phyloP scores from a whole-genome alignment of 331 rosid species.

The Dryas integrifolia region DNA sequence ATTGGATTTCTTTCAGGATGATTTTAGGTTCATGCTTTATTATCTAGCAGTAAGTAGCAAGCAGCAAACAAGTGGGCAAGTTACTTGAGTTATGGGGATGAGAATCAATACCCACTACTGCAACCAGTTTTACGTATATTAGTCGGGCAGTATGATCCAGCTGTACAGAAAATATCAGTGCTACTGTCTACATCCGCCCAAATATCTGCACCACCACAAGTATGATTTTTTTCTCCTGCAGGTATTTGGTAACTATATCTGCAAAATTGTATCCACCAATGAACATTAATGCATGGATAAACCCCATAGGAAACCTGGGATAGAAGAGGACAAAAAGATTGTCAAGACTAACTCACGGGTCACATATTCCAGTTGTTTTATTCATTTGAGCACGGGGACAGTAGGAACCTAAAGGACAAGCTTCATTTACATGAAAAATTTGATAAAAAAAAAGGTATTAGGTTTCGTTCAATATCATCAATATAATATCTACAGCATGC shows the following conservation, averaged over 20 bases:
- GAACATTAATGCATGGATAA: slow-evolving; percentile 18
- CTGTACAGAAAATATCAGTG: slow-evolving; percentile 75
- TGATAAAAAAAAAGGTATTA: slow-evolving; percentile 4
- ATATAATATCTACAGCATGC: background rate
- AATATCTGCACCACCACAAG: slow-evolving; percentile 83
- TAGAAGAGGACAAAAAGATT: background rate
- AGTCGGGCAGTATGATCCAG: slow-evolving; percentile 79
- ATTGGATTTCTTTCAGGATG: background rate
- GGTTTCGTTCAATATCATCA: background rate
- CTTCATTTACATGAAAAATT: slow-evolving; percentile 47
- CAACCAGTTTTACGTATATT: slow-evolving; percentile 50
- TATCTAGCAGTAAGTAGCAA: slow-evolving; percentile 5
- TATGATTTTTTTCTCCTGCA: slow-evolving; percentile 57
- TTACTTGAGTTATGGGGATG: slow-evolving; percentile 24
- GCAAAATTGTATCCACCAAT: slow-evolving; percentile 32
- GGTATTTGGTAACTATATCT: slow-evolving; percentile 79
- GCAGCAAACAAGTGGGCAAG: slow-evolving; percentile 5
- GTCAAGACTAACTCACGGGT: slow-evolving; percentile 60
- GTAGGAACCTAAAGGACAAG: slow-evolving; percentile 83
- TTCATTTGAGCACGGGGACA: slow-evolving; percentile 67
- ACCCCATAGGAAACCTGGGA: background rate
- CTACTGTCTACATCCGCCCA: slow-evolving; percentile 59
- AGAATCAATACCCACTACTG: slow-evolving; percentile 70
- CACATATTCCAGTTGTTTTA: slow-evolving; percentile 59
- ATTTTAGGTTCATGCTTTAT: slow-evolving; percentile 1